phyloP scores from a whole-genome alignment of 2,329 filamentous ascomycete species.

The Aspergillus aculeatus region DNA sequence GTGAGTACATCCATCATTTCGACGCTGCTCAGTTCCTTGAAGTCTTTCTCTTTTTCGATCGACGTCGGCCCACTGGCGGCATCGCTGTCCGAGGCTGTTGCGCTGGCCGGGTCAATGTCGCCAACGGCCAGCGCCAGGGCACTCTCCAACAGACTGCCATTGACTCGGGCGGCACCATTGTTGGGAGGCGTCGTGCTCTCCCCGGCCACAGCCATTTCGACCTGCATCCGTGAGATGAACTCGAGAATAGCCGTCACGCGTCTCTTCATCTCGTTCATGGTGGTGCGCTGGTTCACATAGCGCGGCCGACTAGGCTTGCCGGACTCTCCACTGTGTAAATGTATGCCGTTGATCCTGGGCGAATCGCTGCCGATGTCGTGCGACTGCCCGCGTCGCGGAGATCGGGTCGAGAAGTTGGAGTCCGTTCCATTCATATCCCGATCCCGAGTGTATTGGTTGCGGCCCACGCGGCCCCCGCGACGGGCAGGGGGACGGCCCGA shows the following conservation, averaged over 20 bases:
- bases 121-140: neutral
- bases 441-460: constrained; percentile 81
- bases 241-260: constrained; percentile 81
- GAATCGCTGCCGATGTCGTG: constrained; percentile 42
- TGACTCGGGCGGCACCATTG: constrained; percentile 34
- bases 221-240: constrained; percentile 84
- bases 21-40: constrained; percentile 72
- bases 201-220: constrained; percentile 71
- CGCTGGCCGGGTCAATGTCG: neutral
- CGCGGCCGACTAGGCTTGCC: constrained; percentile 61
- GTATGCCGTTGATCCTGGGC: constrained; percentile 42
- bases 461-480: constrained; percentile 62
- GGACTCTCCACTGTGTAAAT: constrained; percentile 58
- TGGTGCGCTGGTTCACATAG: constrained; percentile 61
- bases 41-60: constrained; percentile 53
- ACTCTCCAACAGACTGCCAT: constrained; percentile 25
- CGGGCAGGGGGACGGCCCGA: constrained; percentile 64
- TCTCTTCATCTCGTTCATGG: constrained; percentile 84
- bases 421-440: constrained; percentile 59
- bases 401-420: constrained; percentile 30
- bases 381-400: constrained; percentile 42
- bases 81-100: constrained; percentile 13
- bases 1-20: constrained; percentile 92
- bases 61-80: constrained; percentile 18
- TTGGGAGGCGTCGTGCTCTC: constrained; percentile 44